Base-by-base conservation (phyloP, 345 rosid species). In the Pugionium cornutum region DNA sequence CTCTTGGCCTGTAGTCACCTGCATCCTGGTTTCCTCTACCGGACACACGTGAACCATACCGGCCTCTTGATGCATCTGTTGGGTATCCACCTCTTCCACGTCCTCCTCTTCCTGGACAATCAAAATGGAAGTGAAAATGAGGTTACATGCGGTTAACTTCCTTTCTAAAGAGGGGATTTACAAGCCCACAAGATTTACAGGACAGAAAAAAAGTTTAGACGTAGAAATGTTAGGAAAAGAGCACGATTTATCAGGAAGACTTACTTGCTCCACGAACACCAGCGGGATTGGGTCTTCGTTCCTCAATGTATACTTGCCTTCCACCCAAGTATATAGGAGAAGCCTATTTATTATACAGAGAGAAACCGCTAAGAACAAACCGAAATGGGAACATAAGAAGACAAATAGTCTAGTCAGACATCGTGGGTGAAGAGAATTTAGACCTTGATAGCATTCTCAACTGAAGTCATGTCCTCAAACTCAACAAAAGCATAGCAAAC, bases 401-500 rank as follows among this genome's bases (percentile, higher is more conserved):
- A 40, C 5, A 35, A 3, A 51, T 50, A 18, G 32, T 44, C 46
- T 34, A 36, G 41, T 1, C 41, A 28, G 48, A 33, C 4, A 0
- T 6, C 0, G 37, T 49, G 50, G 31, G 3, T 2, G 56, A 54
- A 34, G 39, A 8, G 43, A 63, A 74, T 42, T 46, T 41, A 69
- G 60, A 94, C 99, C 97, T 85, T 83, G 64, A 94, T 79, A 67
- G 97, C 97, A 79, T 90, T 90, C 64, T 88, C 96, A 57, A 90
- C 99, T 35, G 89, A 79, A 36, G 64, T 9, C 53, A 88, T 78
- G 78, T 94, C 99, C 83, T 90, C 99, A 66, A 83, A 94, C 82
- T 94, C 99, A 29, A 94, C 97, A 70, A 90, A 94, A 8, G 99
- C 99, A 73, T 88, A 94, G 83, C 97, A 94, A 41, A 88, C 89